Percentiles rank a stretch among this genome's conserved stretches.
Evolutionary conservation across 805 yeast genomes (phyloP).

Genomic region (Pichia scutulata): DNA sequence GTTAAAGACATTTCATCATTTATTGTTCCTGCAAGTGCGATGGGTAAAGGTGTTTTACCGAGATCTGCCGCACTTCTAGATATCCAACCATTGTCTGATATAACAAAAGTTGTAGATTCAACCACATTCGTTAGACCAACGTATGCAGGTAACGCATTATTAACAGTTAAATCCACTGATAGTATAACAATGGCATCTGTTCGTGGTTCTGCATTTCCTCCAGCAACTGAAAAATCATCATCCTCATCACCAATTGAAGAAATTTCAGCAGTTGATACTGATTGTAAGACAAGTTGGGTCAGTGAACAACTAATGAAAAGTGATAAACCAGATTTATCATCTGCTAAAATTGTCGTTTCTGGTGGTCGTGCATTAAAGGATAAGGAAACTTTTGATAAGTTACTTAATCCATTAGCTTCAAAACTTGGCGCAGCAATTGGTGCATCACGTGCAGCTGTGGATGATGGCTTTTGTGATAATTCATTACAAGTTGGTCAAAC

Average conservation of each 20-base stretch:
- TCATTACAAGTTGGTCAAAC: slow-evolving; percentile 97
- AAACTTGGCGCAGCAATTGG: slow-evolving; percentile 88
- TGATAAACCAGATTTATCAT: slow-evolving; percentile 85
- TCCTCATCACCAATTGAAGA: slow-evolving; percentile 40
- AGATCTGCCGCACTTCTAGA: slow-evolving; percentile 80
- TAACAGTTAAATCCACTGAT: slow-evolving; percentile 71
- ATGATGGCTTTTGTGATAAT: slow-evolving; percentile 90
- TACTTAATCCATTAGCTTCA: slow-evolving; percentile 78
- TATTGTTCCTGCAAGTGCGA: slow-evolving; percentile 74
- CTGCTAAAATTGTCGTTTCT: slow-evolving; percentile 74
- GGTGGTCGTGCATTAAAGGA: slow-evolving; percentile 94
- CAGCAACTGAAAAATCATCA: slow-evolving; percentile 27
- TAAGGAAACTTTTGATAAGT: slow-evolving; percentile 74
- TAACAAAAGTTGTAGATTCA: slow-evolving; percentile 55
- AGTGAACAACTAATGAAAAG: slow-evolving; percentile 66
- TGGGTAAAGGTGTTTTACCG: slow-evolving; percentile 82
- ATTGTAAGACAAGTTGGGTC: slow-evolving; percentile 51
- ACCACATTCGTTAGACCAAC: slow-evolving; percentile 86
- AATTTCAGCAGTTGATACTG: slow-evolving; percentile 32
- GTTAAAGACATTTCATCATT: slow-evolving; percentile 60
- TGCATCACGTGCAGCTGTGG: slow-evolving; percentile 98
- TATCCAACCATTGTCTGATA: slow-evolving; percentile 81
- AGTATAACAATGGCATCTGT: slow-evolving; percentile 62
- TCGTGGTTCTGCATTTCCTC: slow-evolving; percentile 75
- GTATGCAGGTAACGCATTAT: slow-evolving; percentile 90